phyloP scores from a whole-genome alignment of 1,139 yeast genomes.

The Debaryomyces singareniensis region DNA sequence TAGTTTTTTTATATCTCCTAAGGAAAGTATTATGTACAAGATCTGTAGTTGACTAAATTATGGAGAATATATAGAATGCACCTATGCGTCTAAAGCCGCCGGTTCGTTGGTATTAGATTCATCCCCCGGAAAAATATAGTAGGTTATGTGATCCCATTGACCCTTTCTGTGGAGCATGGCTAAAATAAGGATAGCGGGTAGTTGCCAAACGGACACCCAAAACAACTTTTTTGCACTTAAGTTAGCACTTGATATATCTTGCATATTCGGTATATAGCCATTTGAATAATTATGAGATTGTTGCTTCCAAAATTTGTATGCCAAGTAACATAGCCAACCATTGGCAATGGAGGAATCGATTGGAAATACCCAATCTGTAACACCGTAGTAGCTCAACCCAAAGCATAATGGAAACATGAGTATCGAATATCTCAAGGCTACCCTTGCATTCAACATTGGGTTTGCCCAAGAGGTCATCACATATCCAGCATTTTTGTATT shows the following conservation, averaged over 20 bases:
- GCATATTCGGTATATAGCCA: slow-evolving; percentile 34
- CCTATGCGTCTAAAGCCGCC: too few relatives aligned
- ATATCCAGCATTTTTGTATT: slow-evolving; percentile 88
- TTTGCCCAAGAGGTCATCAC: slow-evolving; percentile 94
- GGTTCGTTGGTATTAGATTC: too few relatives aligned
- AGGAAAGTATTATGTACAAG: too few relatives aligned
- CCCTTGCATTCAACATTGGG: slow-evolving; percentile 88
- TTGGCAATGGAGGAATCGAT: slow-evolving; percentile 77
- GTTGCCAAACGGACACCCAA: slow-evolving; percentile 93
- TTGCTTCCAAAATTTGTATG: slow-evolving; percentile 80
- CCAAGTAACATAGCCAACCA: slow-evolving; percentile 77
- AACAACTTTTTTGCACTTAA: slow-evolving; percentile 75
- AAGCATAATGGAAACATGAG: slow-evolving; percentile 90
- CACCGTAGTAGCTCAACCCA: slow-evolving; percentile 70
- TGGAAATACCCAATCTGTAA: slow-evolving; percentile 78
- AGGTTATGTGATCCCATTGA: slow-evolving; percentile 76
- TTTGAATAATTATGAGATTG: slow-evolving; percentile 51
- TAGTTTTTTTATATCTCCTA: too few relatives aligned
- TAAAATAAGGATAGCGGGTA: slow-evolving; percentile 81
- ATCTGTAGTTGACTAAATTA: too few relatives aligned
- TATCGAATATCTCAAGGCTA: slow-evolving; percentile 80
- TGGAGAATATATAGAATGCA: too few relatives aligned
- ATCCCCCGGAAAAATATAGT: slow-evolving; percentile 17
- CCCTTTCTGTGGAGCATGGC: slow-evolving; percentile 96
- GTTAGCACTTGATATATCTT: slow-evolving; percentile 54